Conservation (phyloP, 2,329 filamentous ascomycete genomes). For the Ascomycota sp. region DNA sequence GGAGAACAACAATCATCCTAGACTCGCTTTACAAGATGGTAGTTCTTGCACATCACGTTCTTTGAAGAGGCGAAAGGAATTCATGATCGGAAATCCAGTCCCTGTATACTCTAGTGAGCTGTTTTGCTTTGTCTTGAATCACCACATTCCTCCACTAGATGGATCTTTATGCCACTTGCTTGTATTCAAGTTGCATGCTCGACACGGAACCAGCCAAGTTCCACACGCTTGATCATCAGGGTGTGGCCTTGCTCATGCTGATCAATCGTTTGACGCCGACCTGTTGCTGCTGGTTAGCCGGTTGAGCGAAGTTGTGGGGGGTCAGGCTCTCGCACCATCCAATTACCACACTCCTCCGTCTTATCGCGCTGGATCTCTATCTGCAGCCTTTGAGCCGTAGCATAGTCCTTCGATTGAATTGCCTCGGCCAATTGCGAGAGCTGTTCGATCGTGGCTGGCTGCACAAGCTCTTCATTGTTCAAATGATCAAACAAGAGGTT, state of each 20-base stretch:
- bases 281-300: slow-evolving; percentile 24
- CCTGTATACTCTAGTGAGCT: neutral
- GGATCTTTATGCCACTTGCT: neutral
- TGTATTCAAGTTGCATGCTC: neutral
- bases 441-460: slow-evolving; percentile 51
- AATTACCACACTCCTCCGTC: slow-evolving; percentile 60
- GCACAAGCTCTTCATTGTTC: slow-evolving; percentile 82
- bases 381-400: slow-evolving; percentile 43
- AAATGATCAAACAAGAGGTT: slow-evolving; percentile 90
- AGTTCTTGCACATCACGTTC: too few relatives aligned
- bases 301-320: neutral
- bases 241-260: slow-evolving; percentile 57
- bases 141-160: neutral
- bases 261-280: slow-evolving; percentile 57
- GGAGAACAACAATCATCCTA: too few relatives aligned
- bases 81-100: neutral
- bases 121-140: neutral
- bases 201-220: neutral
- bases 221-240: slow-evolving; percentile 13
- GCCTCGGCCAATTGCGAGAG: slow-evolving; percentile 42
- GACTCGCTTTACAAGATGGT: too few relatives aligned
- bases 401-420: slow-evolving; percentile 46
- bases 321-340: slow-evolving; percentile 45
- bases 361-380: slow-evolving; percentile 55
- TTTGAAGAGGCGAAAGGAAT: too few relatives aligned